These are phyloP conservation scores for Paraphaeosphaeria minitans DNA, from an alignment of 2,329 filamentous ascomycete genomes.

Conservation along the genomic window DNA sequence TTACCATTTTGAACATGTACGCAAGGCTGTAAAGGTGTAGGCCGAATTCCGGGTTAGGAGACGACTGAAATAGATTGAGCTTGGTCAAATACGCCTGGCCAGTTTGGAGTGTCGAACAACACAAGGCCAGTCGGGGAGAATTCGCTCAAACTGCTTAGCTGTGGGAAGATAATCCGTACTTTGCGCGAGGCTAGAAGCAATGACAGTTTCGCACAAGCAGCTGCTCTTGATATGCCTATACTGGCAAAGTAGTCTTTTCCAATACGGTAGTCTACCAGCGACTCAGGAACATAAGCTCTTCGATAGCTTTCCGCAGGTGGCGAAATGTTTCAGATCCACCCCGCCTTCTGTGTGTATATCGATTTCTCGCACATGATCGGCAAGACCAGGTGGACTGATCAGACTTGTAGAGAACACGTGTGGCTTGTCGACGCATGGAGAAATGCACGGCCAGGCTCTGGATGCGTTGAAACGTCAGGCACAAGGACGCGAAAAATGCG, in stretches of 20 bases:
- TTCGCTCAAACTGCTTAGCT: not conserved
- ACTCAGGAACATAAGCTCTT: not conserved
- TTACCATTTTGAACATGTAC: slow-evolving; percentile 8
- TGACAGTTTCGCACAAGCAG: not conserved
- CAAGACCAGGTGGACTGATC: not conserved
- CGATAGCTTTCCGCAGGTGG: not conserved
- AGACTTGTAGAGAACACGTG: slow-evolving; percentile 3
- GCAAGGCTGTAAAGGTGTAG: not conserved
- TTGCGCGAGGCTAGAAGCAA: slow-evolving; percentile 6
- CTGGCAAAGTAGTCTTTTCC: not conserved
- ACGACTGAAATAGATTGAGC: not conserved
- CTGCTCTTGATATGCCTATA: not conserved
- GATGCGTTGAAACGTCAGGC: slow-evolving; percentile 1
- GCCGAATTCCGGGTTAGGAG: not conserved
- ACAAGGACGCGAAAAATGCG: not conserved
- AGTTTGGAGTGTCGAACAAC: slow-evolving; percentile 4
- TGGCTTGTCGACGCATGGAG: slow-evolving; percentile 5
- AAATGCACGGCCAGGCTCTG: slow-evolving; percentile 5
- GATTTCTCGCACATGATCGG: slow-evolving; percentile 5
- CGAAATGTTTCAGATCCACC: slow-evolving; percentile 4
- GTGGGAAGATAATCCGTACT: not conserved
- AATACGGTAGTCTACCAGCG: not conserved
- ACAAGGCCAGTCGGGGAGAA: not conserved
- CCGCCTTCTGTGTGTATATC: not conserved
- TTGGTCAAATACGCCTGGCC: slow-evolving; percentile 5